Percentiles rank a stretch among this genome's conserved stretches.
Evolutionary conservation across 2,329 filamentous ascomycete genomes (phyloP).

Genomic region (Sporothrix phasma): DNA sequence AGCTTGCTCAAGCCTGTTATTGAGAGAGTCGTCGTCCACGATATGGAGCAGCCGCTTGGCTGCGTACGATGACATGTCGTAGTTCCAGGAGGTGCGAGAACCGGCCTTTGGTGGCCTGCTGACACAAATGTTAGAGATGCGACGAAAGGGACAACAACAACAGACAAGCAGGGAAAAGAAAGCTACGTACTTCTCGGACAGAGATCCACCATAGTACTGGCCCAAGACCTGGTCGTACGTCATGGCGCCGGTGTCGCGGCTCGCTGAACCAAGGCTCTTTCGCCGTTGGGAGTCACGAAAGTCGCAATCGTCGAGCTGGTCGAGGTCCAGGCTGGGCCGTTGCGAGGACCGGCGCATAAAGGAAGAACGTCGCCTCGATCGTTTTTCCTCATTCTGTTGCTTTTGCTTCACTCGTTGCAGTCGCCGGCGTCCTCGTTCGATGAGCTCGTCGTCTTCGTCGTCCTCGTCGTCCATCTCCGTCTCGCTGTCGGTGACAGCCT

Average conservation of each 20-base stretch:
- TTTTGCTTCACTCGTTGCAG: constrained; percentile 11
- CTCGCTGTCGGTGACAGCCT: not conserved
- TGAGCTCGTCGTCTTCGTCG: not conserved
- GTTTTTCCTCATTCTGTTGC: not conserved
- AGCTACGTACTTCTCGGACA: constrained; percentile 23
- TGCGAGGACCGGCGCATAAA: constrained; percentile 4
- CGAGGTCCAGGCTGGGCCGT: not conserved
- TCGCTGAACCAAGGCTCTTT: constrained; percentile 25
- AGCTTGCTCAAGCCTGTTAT: constrained; percentile 27
- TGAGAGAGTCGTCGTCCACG: constrained; percentile 27
- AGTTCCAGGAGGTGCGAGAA: constrained; percentile 33
- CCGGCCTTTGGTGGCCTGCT: constrained; percentile 27
- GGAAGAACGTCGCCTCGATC: not conserved
- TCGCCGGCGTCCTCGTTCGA: constrained; percentile 12
- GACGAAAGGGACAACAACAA: not conserved
- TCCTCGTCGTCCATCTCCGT: no score
- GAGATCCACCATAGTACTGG: constrained; percentile 23
- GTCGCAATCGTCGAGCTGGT: not conserved
- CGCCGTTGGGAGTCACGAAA: constrained; percentile 18
- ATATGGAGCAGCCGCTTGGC: constrained; percentile 35
- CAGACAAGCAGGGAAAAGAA: not conserved
- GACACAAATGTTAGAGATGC: not conserved
- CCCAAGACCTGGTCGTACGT: constrained; percentile 24
- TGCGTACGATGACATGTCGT: constrained; percentile 36
- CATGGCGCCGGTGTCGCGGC: constrained; percentile 22